These are phyloP conservation scores for Neurospora sp. DNA, from an alignment of 495 filamentous ascomycete species.

Conservation along the genomic window DNA sequence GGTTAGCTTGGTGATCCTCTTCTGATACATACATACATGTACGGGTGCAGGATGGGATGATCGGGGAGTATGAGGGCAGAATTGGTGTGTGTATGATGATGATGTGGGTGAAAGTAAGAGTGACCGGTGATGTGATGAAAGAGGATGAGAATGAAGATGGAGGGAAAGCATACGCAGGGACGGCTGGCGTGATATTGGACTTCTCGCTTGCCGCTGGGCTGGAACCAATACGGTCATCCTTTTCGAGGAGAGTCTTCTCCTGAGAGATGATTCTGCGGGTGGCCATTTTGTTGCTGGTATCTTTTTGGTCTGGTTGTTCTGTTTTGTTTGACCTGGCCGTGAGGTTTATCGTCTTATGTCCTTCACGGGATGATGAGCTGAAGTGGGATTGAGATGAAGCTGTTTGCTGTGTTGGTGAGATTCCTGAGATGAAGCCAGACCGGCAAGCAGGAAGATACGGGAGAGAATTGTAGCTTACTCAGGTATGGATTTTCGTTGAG, in stretches of 20 bases:
- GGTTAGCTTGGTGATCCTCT: not conserved
- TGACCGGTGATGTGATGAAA: not conserved
- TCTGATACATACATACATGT: not conserved
- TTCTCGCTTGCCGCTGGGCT: constrained; percentile 28
- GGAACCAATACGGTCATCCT: constrained; percentile 37
- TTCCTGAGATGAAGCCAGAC: not conserved
- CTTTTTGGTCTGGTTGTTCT: not conserved
- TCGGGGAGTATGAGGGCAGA: not conserved
- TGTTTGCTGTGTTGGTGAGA: not conserved
- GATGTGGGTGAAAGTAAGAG: not conserved
- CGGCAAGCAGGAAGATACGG: not conserved
- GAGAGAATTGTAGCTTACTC: not conserved
- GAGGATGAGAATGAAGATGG: not conserved
- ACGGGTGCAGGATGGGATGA: not conserved
- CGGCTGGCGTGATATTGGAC: constrained; percentile 51
- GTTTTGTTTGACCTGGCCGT: not conserved
- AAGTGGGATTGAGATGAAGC: not conserved
- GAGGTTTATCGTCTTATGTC: not conserved
- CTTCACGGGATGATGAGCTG: not conserved
- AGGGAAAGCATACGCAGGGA: constrained; percentile 53
- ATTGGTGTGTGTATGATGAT: not conserved
- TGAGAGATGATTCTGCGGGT: constrained; percentile 45
- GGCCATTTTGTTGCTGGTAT: constrained; percentile 39
- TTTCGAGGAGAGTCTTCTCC: constrained; percentile 44
- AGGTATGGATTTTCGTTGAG: too few relatives aligned